Evolutionary conservation across 306 rosid genomes (phyloP), one percentile per base, ranked within the genome.

Genomic region (Dalbergia oliveri): DNA sequence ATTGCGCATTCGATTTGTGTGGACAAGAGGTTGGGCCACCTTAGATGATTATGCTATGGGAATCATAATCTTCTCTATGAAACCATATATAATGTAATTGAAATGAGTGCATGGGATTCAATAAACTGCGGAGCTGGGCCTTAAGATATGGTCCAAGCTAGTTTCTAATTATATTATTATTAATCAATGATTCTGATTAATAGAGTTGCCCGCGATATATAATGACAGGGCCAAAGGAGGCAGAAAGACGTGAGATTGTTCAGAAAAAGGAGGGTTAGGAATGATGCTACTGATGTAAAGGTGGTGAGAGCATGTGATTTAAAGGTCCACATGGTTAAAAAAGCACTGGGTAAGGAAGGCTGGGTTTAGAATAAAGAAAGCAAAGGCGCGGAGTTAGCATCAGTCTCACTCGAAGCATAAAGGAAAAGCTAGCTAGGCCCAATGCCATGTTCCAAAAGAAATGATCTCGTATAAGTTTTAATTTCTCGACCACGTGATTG

Each of bases 301-400:
- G 75, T 49, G 76, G 87, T 21, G 77, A 76, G 62, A 71, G 83
- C 85, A 81, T 77, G 85, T 81, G 88, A 85, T 57, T 81, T 41
- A 76, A 80, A 80, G 87, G 69, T 75, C 75, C 66, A 80, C 69
- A 74, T 47, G 56, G 73, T 56, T 51, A 6, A 73, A 37, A 51
- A 80, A 80, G 75, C 68, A 63, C 11, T 26, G 63, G 62, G 76
- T 13, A 62, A 76, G 6, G 34, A 54, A 69, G 63, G 67, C 66
- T 31, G 84, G 73, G 82, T 50, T 69, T 37, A 59, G 84, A 80
- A 84, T 84, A 76, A 84, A 81, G 69, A 73, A 71, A 81, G 66
- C 68, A 50, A 21, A 44, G 78, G 54, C 34, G 19, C 61, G 61
- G 59, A 59, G 79, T 63, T 57, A 73, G 79, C 69, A 73, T 62